Percentiles rank a stretch among this genome's conserved stretches.
Conservation (phyloP, 2,329 filamentous ascomycete species). For the Talaromyces sp. region DNA sequence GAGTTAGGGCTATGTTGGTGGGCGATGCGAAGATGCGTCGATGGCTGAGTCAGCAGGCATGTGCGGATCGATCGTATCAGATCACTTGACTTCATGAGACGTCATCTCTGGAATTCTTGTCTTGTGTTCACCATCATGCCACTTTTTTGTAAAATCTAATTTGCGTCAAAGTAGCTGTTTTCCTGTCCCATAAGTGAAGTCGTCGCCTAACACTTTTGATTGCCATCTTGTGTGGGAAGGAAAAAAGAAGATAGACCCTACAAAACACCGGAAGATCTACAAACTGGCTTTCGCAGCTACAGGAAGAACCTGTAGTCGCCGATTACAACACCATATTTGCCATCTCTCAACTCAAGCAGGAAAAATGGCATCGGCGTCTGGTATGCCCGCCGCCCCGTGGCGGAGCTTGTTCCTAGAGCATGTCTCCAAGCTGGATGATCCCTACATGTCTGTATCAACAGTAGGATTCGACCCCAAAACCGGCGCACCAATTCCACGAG, state of each 20-base stretch:
- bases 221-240: background rate
- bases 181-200: too few relatives aligned
- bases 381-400: slow-evolving; percentile 47
- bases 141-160: background rate
- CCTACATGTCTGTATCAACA: slow-evolving; percentile 45
- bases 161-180: too few relatives aligned
- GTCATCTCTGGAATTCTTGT: background rate
- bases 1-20: slow-evolving; percentile 5
- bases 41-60: background rate
- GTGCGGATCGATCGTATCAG: slow-evolving; percentile 1
- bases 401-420: slow-evolving; percentile 49
- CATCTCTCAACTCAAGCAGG: slow-evolving; percentile 5
- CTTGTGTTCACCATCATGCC: background rate
- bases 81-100: background rate
- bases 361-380: slow-evolving; percentile 1
- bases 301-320: slow-evolving; percentile 10
- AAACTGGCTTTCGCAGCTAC: slow-evolving; percentile 12
- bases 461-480: slow-evolving; percentile 30
- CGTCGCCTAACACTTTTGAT: background rate
- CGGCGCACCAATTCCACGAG: slow-evolving; percentile 43
- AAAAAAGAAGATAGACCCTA: background rate
- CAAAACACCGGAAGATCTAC: background rate
- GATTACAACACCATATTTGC: slow-evolving; percentile 16
- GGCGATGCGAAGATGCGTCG: background rate
- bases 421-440: slow-evolving; percentile 39